Base-by-base conservation (phyloP, 2,329 filamentous ascomycete species). In the Colletotrichum coccodes region DNA sequence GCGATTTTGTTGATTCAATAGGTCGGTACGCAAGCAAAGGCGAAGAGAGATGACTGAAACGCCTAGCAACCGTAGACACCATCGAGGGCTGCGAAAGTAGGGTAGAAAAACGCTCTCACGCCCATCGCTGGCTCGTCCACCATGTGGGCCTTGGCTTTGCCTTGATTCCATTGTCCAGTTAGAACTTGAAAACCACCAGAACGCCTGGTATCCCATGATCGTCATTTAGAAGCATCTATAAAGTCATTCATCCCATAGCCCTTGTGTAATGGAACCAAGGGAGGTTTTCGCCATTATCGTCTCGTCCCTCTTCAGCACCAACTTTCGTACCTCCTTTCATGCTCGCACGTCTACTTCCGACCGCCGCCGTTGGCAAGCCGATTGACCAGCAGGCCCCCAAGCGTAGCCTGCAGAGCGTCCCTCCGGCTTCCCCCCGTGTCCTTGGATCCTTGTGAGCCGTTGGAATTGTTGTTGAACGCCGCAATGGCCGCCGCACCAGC, bases 401-500 rank as follows among this genome's bases (percentile, higher is more conserved):
- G 18, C 5, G 69, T 71, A 8, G 69, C 61, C 28, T 71, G 59
- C 14, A 72, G 21, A 14, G 66, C 52, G 2, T 61, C 58, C 38
- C 47, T 60, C 54, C 57, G 60, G 26, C 50, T 60, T 2, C 68
- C 59, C 9, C 50, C 30, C 8, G 59, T 40, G 1, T 60, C 59
- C 14, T 62, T 61, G 3, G 60, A 47, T 14, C 47, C 54, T 2
- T 60, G 30, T 6, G 61, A 50, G 6, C 47, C 61, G 8, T 52
- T 30, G 18, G 23, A 26, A 9, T 57, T 36, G 16, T 64, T 63
- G 28, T 68, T 71, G 52, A 71, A 65, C 9, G 70, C 70, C 23
- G 70, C 70, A 6, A 71, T 61, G 28, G 70, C 70, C 28, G 68
- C 70, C 14, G 70, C 70, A 1, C 70, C 70, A 3, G 68, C 70